A percentile compares a stretch with the other conserved stretches of the same genome.
phyloP scores from a whole-genome alignment of 495 filamentous ascomycete genomes.

The Mytilinidion resinicola region DNA sequence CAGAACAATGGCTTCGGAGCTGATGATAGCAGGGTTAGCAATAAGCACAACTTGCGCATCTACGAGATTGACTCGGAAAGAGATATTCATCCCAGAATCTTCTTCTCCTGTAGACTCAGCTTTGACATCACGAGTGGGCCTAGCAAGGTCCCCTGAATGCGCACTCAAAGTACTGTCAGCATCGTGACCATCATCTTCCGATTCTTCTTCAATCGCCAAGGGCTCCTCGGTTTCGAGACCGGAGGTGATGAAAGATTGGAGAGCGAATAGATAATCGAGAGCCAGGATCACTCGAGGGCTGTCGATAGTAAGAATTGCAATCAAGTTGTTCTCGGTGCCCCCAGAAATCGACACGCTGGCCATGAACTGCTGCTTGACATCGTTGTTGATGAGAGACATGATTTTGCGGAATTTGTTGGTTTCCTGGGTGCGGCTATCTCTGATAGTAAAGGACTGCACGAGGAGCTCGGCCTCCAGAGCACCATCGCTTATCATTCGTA shows the following conservation, averaged over 20 bases:
- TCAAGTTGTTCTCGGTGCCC: conserved; percentile 72
- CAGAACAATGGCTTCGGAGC: conserved; percentile 92
- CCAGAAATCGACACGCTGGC: conserved; percentile 89
- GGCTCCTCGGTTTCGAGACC: conserved; percentile 59
- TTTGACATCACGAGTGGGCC: conserved; percentile 14
- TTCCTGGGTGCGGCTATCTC: conserved; percentile 76
- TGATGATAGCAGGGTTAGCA: conserved; percentile 81
- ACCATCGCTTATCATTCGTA: conserved; percentile 89
- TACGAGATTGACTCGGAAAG: conserved; percentile 88
- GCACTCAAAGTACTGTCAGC: conserved; percentile 42
- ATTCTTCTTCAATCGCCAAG: conserved; percentile 49
- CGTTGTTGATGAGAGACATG: conserved; percentile 92
- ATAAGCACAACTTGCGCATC: conserved; percentile 94
- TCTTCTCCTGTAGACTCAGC: conserved; percentile 29
- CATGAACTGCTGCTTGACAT: conserved; percentile 94
- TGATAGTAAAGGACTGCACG: conserved; percentile 90
- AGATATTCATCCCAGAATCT: conserved; percentile 58
- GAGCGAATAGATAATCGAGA: conserved; percentile 85
- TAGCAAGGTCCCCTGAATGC: conserved; percentile 29
- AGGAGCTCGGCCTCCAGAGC: conserved; percentile 89
- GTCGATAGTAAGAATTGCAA: conserved; percentile 90
- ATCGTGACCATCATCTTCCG: conserved; percentile 55
- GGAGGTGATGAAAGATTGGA: conserved; percentile 70
- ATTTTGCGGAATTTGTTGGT: conserved; percentile 96
- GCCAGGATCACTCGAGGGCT: conserved; percentile 93